Base-by-base conservation (phyloP, 202 grass and related monocot species). In the Zizania palustris region DNA sequence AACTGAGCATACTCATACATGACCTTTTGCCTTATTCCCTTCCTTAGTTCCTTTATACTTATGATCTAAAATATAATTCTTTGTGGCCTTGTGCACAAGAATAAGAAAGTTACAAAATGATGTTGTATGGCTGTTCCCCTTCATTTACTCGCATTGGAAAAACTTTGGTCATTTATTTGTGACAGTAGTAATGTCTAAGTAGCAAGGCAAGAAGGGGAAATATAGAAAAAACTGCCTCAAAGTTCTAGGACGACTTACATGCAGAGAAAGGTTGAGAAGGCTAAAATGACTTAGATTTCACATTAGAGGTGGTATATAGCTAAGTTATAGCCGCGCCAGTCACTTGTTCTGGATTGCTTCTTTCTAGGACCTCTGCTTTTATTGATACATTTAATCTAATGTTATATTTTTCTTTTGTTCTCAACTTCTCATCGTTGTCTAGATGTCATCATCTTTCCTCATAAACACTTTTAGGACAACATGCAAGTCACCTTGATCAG, bases 401-500 rank as follows among this genome's bases (percentile, higher is more conserved):
- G 46, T 63, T 66, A 63, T 33, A 28, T 49, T 3, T 65, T 68
- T 49, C 3, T 56, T 74, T 36, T 58, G 16, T 76, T 63, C 16
- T 9, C 59, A 54, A 54, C 7, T 20, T 55, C 51, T 55, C 51
- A 10, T 53, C n/a, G 7, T 21, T 77, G 4, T 48, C 37, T 50
- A 60, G 10, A 41, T 3, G 11, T 3, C 37, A 7, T 60, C 35
- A 60, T 11, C 9, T 82, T 51, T 6, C 58, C 10, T 34, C 34
- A n/a, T 22, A 59, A 16, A 77, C 36, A 76, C 18, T 63, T 63
- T 4, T 9, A 50, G 11, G 9, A 63, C 7, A 58, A 69, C 44
- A 81, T 37, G 3, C 65, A 86, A 71, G 19, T 7, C 4, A 60
- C 40, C 16, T 22, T 68, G 5, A 85, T 45, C 4, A 67, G 7